phyloP scores from a whole-genome alignment of 352 stramenopile genomes.

The Phytophthora capsici region DNA sequence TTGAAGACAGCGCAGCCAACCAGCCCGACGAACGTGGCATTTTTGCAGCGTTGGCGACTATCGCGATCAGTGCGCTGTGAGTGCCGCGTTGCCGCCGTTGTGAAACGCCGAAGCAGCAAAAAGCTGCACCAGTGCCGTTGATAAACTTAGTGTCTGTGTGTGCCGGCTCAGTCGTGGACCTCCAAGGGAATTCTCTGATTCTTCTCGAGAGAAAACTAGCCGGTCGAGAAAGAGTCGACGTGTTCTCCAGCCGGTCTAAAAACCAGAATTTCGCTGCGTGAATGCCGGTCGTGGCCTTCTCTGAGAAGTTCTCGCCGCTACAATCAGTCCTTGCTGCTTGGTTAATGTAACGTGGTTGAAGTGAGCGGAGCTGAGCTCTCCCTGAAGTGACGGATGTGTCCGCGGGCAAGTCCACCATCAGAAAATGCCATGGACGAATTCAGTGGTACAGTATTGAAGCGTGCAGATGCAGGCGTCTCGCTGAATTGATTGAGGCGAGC shows the following conservation, averaged over 20 bases:
- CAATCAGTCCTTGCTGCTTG: neutral
- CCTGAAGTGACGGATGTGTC: conserved; percentile 8
- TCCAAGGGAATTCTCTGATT: conserved; percentile 23
- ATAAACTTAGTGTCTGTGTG: conserved; percentile 5
- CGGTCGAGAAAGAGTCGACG: conserved; percentile 8
- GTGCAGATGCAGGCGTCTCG: conserved; percentile 3
- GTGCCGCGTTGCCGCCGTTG: conserved; percentile 6
- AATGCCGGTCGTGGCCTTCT: conserved; percentile 1
- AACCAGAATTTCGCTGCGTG: conserved; percentile 21
- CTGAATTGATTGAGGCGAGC: conserved; percentile 29
- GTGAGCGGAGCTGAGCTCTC: conserved; percentile 1
- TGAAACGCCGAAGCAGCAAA: conserved; percentile 11
- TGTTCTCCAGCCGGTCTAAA: conserved; percentile 20
- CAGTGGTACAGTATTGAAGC: conserved; percentile 16
- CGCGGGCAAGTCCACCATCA: conserved; percentile 7
- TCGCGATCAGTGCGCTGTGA: conserved; percentile 12
- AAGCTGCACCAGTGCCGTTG: neutral
- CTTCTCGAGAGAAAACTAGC: conserved; percentile 10
- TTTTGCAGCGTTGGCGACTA: conserved; percentile 33
- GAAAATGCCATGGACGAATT: conserved; percentile 19
- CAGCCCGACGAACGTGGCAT: conserved; percentile 16
- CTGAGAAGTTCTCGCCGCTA: neutral
- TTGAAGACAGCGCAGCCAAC: conserved; percentile 7
- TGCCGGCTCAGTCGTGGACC: neutral
- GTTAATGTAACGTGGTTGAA: conserved; percentile 27